Conservation (phyloP, 495 filamentous ascomycete species). For the Penicillium coprophilum region DNA sequence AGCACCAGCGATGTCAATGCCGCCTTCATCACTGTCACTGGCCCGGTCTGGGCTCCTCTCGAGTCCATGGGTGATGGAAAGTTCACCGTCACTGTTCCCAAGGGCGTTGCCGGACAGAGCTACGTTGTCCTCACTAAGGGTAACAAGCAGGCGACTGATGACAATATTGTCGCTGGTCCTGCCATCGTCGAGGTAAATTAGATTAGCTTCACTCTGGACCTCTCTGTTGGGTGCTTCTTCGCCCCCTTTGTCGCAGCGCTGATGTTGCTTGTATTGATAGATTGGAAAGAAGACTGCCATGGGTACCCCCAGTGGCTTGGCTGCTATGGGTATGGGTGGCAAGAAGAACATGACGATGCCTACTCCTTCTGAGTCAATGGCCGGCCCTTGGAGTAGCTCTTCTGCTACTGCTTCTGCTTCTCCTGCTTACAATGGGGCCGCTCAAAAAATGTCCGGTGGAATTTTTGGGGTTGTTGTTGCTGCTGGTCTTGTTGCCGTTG, state of each 20-base stretch:
- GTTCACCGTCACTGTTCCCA: conserved; percentile 37
- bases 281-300: conserved; percentile 9
- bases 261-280: conserved; percentile 12
- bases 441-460: conserved; percentile 4
- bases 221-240: conserved; percentile 16
- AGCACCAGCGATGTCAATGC: conserved; percentile 13
- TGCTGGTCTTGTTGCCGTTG: conserved; percentile 4
- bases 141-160: conserved; percentile 24
- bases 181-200: conserved; percentile 37
- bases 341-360: conserved; percentile 8
- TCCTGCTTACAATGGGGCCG: conserved; percentile 5
- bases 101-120: conserved; percentile 35
- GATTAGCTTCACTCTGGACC: conserved; percentile 10
- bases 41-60: conserved; percentile 33
- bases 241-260: conserved; percentile 4
- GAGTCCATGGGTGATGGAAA: conserved; percentile 26
- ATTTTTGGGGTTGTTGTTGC: conserved; percentile 7
- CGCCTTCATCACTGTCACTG: conserved; percentile 43
- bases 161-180: conserved; percentile 35
- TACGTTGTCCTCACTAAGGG: conserved; percentile 39
- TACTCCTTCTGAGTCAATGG: conserved; percentile 6
- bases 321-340: conserved; percentile 9
- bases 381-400: conserved; percentile 10
- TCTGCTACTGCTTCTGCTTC: conserved; percentile 12
- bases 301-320: conserved; percentile 4